Conservation (phyloP, 495 filamentous ascomycete species). For the Aspergillus heteromorphus region DNA sequence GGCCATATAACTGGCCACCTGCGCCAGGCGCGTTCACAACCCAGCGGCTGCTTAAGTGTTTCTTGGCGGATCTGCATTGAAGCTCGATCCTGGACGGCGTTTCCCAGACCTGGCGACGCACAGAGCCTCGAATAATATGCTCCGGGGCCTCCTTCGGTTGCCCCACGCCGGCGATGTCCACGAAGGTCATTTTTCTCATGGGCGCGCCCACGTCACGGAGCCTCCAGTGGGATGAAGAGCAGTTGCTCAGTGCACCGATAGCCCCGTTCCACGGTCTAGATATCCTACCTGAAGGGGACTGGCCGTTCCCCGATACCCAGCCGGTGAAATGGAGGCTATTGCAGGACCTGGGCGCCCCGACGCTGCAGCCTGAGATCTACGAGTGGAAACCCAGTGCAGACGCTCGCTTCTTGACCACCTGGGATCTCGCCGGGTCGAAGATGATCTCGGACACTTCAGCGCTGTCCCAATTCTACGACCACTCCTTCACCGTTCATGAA, state of each 20-base stretch:
- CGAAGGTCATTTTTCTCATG: conserved; percentile 51
- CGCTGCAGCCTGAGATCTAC: conserved; percentile 12
- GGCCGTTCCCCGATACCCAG: conserved; percentile 5
- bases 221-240: conserved; percentile 51
- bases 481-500: conserved; percentile 64
- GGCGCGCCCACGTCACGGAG: conserved; percentile 53
- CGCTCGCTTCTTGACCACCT: conserved; percentile 47
- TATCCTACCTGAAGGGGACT: conserved; percentile 2
- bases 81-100: neutral
- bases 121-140: neutral
- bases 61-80: neutral
- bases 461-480: conserved; percentile 64
- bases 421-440: conserved; percentile 27
- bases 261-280: conserved; percentile 37
- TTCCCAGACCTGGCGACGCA: neutral
- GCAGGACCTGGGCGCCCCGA: conserved; percentile 10
- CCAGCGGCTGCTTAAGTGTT: neutral
- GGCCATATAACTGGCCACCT: neutral
- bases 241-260: conserved; percentile 46
- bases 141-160: conserved; percentile 1
- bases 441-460: conserved; percentile 31
- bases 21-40: neutral
- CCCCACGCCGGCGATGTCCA: conserved; percentile 31
- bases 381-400: conserved; percentile 12
- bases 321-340: conserved; percentile 41